phyloP scores from a whole-genome alignment of 2,329 filamentous ascomycete species.

The Colletotrichum neosansevieriae region DNA sequence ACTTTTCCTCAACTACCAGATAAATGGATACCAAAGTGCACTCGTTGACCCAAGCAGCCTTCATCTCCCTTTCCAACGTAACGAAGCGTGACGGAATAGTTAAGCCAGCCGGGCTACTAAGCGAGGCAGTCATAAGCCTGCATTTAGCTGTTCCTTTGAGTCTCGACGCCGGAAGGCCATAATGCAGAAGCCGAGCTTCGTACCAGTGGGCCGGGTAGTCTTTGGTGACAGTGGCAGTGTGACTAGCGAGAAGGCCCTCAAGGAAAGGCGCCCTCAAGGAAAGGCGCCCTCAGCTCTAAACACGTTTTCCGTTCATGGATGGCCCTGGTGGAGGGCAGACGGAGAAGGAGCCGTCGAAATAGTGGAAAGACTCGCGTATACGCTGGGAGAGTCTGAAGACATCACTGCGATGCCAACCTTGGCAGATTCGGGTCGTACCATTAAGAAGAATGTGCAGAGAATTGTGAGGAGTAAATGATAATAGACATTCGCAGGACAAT shows the following conservation, averaged over 20 bases:
- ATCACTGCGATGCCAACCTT: background rate
- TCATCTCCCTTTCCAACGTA: background rate
- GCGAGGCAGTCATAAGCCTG: background rate
- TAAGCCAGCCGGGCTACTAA: background rate
- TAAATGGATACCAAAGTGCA: no score
- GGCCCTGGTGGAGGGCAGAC: background rate
- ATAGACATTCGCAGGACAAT: no score
- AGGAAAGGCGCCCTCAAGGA: slow-evolving; percentile 59
- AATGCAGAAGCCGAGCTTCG: slow-evolving; percentile 72
- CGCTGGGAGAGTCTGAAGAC: background rate
- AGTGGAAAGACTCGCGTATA: background rate
- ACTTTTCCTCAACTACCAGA: background rate
- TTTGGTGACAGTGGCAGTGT: slow-evolving; percentile 38
- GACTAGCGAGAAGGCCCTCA: slow-evolving; percentile 43
- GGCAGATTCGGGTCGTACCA: no score
- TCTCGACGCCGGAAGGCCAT: slow-evolving; percentile 68
- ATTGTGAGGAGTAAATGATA: no score
- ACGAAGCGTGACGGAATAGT: background rate
- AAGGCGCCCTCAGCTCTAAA: slow-evolving; percentile 58
- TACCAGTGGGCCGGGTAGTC: slow-evolving; percentile 72
- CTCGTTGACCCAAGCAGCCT: background rate
- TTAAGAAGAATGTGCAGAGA: no score
- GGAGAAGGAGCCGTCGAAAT: background rate
- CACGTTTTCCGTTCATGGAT: slow-evolving; percentile 15
- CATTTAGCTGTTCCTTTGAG: slow-evolving; percentile 53